These are phyloP conservation scores for Carex parvula DNA, from an alignment of 176 grass and related monocot species.

Conservation along the genomic window DNA sequence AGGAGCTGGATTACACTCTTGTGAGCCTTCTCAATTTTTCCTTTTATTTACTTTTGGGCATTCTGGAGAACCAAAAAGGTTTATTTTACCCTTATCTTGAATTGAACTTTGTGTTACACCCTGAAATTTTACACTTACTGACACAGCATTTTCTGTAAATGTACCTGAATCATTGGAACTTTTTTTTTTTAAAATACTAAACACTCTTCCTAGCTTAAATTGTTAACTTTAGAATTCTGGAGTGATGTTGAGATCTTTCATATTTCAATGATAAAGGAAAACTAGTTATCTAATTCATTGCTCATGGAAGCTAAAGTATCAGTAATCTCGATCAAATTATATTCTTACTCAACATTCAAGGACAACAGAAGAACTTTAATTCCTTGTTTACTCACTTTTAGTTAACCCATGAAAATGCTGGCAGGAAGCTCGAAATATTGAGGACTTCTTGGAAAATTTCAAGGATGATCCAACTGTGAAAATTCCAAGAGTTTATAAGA, in stretches of 20 bases:
- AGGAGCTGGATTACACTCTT: slow-evolving; percentile 99
- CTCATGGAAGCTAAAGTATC: not conserved
- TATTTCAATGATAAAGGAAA: not conserved
- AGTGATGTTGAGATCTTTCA: not conserved
- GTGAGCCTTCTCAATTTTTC: slow-evolving; percentile 46
- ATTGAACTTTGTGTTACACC: not conserved
- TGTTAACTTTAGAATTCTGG: not conserved
- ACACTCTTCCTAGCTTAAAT: not conserved
- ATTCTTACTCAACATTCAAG: not conserved
- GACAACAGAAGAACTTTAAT: not conserved
- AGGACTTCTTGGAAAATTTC: slow-evolving; percentile 94
- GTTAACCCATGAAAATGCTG: not conserved
- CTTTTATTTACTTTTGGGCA: slow-evolving; percentile 9
- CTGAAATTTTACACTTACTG: not conserved
- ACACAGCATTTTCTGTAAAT: not conserved
- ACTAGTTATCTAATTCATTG: not conserved
- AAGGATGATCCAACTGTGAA: slow-evolving; percentile 97
- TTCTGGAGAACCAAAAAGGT: not conserved
- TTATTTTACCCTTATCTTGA: not conserved
- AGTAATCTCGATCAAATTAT: too few relatives aligned
- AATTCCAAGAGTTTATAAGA: slow-evolving; percentile 88
- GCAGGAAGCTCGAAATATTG: slow-evolving; percentile 94
- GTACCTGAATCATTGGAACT: not conserved
- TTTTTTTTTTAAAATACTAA: not conserved
- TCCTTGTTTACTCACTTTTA: not conserved